phyloP scores from a whole-genome alignment of 169 alveolate genomes.

The Theileria equi region DNA sequence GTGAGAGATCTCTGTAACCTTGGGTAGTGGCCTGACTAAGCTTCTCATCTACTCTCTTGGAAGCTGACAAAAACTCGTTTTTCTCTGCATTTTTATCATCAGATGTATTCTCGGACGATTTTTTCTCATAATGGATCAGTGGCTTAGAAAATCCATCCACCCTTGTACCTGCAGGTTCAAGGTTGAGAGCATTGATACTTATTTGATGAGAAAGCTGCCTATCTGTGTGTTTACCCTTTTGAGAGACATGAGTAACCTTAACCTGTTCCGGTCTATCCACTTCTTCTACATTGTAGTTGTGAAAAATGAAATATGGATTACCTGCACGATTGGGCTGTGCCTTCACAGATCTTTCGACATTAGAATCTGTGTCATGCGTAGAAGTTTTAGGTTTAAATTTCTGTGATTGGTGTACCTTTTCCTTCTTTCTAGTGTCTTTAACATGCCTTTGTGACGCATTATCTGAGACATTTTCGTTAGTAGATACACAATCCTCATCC shows the following conservation, averaged over 20 bases:
- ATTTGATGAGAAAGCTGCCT: constrained; percentile 12
- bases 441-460: not conserved
- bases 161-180: constrained; percentile 62
- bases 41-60: too few relatives aligned
- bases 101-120: too few relatives aligned
- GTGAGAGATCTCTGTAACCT: too few relatives aligned
- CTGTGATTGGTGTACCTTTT: not conserved
- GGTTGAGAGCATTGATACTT: constrained; percentile 61
- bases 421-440: not conserved
- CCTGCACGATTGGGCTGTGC: too few relatives aligned
- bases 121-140: too few relatives aligned
- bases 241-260: constrained; percentile 2
- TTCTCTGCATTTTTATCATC: constrained; percentile 2
- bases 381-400: not conserved
- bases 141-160: constrained; percentile 25
- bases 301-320: not conserved
- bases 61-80: too few relatives aligned
- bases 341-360: too few relatives aligned
- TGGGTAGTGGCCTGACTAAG: too few relatives aligned
- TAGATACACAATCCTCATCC: constrained; percentile 68
- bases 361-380: not conserved
- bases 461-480: constrained; percentile 37
- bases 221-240: not conserved
- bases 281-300: not conserved
- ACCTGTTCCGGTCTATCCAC: not conserved